Percentiles rank a stretch among this genome's conserved stretches.
phyloP scores from a whole-genome alignment of 2,329 filamentous ascomycete species.

The Annulohypoxylon truncatum region DNA sequence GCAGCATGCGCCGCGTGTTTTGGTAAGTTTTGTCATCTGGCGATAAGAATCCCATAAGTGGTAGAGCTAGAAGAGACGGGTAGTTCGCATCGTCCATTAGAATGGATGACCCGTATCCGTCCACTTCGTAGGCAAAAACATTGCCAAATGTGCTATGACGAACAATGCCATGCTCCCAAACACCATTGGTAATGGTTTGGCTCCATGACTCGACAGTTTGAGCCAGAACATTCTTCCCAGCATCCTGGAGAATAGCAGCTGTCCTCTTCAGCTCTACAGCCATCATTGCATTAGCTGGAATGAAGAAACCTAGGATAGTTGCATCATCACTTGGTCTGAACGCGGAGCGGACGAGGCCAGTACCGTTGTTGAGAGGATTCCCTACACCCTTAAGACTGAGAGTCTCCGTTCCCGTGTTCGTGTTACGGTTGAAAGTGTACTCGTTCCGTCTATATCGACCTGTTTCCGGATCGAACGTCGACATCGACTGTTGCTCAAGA shows the following conservation, averaged over 20 bases:
- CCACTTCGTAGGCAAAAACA: slow-evolving; percentile 89
- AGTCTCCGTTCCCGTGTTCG: slow-evolving; percentile 88
- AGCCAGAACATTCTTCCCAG: slow-evolving; percentile 65
- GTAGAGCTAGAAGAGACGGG: slow-evolving; percentile 81
- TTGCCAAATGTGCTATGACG: slow-evolving; percentile 78
- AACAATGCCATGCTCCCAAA: slow-evolving; percentile 87
- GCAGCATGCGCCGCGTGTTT: slow-evolving; percentile 84
- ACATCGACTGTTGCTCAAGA: slow-evolving; percentile 79
- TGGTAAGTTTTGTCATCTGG: slow-evolving; percentile 77
- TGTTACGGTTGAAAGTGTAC: slow-evolving; percentile 89
- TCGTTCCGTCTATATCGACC: slow-evolving; percentile 75
- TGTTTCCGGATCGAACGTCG: slow-evolving; percentile 80
- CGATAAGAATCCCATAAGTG: slow-evolving; percentile 79
- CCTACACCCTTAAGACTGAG: slow-evolving; percentile 83
- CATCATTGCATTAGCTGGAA: slow-evolving; percentile 97
- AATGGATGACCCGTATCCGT: slow-evolving; percentile 84
- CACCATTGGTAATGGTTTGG: slow-evolving; percentile 75
- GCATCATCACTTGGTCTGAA: slow-evolving; percentile 97
- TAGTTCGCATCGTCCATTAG: slow-evolving; percentile 93
- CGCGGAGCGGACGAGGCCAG: slow-evolving; percentile 87
- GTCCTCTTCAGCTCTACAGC: slow-evolving; percentile 85
- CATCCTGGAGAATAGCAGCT: slow-evolving; percentile 73
- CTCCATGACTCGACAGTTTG: slow-evolving; percentile 69
- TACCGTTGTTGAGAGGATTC: slow-evolving; percentile 89
- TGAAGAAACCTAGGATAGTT: slow-evolving; percentile 92